These are phyloP conservation scores for Pseudogymnoascus sp. DNA, from an alignment of 2,329 filamentous ascomycete genomes.

Conservation along the genomic window DNA sequence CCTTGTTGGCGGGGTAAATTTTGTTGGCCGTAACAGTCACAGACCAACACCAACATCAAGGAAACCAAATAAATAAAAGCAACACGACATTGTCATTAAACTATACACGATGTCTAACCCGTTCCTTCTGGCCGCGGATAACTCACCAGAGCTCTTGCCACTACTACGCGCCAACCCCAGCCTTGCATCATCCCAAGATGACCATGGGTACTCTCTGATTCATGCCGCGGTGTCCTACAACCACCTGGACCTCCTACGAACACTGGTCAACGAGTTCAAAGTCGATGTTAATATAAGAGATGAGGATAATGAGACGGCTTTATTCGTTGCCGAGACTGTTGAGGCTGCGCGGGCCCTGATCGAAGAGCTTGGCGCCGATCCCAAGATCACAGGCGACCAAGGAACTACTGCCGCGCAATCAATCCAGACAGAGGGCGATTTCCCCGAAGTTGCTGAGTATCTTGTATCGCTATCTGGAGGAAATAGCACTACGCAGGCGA, in stretches of 20 bases:
- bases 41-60: background rate
- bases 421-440: conserved; percentile 70
- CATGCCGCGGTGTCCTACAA: conserved; percentile 92
- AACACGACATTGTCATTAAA: conserved; percentile 5
- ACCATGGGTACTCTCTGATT: conserved; percentile 86
- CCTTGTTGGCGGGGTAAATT: conserved; percentile 12
- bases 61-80: background rate
- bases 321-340: conserved; percentile 81
- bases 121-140: conserved; percentile 74
- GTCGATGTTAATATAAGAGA: conserved; percentile 76
- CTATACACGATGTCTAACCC: conserved; percentile 42
- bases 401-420: conserved; percentile 74
- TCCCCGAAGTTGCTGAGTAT: conserved; percentile 65
- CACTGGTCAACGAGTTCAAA: conserved; percentile 64
- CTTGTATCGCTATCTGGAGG: conserved; percentile 28
- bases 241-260: conserved; percentile 69
- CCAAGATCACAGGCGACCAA: conserved; percentile 57
- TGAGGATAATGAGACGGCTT: conserved; percentile 86
- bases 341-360: conserved; percentile 71
- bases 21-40: background rate
- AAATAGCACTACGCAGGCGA: conserved; percentile 25
- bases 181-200: conserved; percentile 74
- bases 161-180: conserved; percentile 65
- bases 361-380: conserved; percentile 69
- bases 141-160: conserved; percentile 61